Evolutionary conservation across 2,329 filamentous ascomycete genomes (phyloP), one percentile per base, ranked within the genome.

Genomic region (Colletotrichum filicis): DNA sequence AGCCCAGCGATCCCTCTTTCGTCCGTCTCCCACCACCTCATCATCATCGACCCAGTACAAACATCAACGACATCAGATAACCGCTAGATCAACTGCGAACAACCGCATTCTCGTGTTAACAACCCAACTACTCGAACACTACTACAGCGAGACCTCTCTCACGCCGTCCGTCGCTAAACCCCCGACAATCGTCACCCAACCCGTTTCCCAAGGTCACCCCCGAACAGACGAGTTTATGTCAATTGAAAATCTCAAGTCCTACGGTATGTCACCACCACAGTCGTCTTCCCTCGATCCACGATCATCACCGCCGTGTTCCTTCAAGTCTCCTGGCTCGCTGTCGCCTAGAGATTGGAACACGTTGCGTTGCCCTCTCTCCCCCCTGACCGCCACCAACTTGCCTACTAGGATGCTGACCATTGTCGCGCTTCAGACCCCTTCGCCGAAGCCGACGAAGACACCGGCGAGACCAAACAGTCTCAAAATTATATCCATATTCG

Each of bases 381-480:
- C 55, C 56, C 26, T 68, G 69, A 74, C 73, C 73, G 69, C 73
- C 56, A 59, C 19, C n/a, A n/a, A n/a, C 19, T 64, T n/a, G 30
- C 49, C 26, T n/a, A 8, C 11, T 16, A 11, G 19, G n/a, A 42
- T 32, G 78, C 82, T 83, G 72, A 82, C 77, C 28, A 53, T 60
- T 5, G 16, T 53, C 28, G 52, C 19, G 55, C 22, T 37, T 79
- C 83, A 98, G 97, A 99, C 93, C 97, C 97, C 93, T 99, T 99
- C 95, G 97, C 97, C 93, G 97, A 98, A 94, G 97, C 95, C 92
- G 97, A 98, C 94, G 96, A 98, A 93, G 95, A 97, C 87, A 95
- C 93, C 86, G 95, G 95, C 90, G 94, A 97, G 88, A 93, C 92
- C 85, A 97, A 97, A 88, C 94, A 97, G 90, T 92, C 94, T 85